Evolutionary conservation across 805 yeast genomes (phyloP), one percentile per base, ranked within the genome.

Genomic region (Candida argentea): DNA sequence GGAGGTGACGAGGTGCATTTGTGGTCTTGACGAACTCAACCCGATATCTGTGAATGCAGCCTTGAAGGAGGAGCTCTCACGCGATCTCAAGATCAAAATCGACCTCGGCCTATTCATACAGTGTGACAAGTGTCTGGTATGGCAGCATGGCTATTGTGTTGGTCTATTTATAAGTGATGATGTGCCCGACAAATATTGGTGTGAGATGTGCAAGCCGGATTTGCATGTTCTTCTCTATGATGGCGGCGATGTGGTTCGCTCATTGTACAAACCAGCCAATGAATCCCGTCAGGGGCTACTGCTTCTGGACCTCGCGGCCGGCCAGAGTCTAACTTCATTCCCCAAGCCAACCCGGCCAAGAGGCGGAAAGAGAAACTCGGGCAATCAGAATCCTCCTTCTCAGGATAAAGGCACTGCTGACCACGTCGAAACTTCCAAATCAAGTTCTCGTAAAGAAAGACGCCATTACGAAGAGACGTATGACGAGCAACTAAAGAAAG

Each of bases 131-230:
- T 89, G 98, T 57, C 75, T 83, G 12, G 95, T 80, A 5, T 89
- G 98, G 98, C 98, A 89, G 53, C 98, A 89, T 51, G 97, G 96
- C 2, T 84, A 66, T 55, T 89, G 98, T 61, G 95, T 89, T 20
- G 94, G 95, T 1, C 73, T 89, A 33, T 64, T 65, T 30, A 74
- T 72, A 28, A 84, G 76, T 36, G 73, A 70, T 9, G 77, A 72
- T 27, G 83, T 85, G 2, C 95, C 96, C 3, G 96, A 89, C 32
- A 83, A 83, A 52, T 89, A 91, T 54, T 85, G 87, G 83, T 89
- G 98, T 63, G 98, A 89, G 50, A 55, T 58, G 39, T 89, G 98
- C 58, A 73, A 76, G 37, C 96, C 96, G 1, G 87, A 82, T 17
- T 56, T 82, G 26, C 98, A 89, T 50, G 53, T 68, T 3, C 38